Conservation (phyloP, 148 eudicot genomes). For the Spergularia marina region DNA sequence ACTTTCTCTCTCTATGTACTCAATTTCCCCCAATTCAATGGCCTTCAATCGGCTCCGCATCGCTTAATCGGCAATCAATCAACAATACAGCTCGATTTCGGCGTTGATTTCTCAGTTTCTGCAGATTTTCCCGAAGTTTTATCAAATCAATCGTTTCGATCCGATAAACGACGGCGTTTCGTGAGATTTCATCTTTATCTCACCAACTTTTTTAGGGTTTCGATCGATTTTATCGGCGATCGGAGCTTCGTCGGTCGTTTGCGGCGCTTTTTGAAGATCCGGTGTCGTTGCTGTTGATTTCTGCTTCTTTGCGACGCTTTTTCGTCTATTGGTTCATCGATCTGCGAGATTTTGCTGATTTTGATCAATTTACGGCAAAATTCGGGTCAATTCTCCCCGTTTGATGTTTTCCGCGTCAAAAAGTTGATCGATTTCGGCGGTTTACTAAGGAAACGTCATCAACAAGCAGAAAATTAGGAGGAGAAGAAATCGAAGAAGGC, state of each 20-base stretch:
- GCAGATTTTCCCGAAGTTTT: background rate
- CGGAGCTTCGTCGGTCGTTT: slow-evolving; percentile 10
- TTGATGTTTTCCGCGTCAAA: background rate
- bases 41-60: background rate
- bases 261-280: slow-evolving; percentile 11
- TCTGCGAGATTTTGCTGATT: slow-evolving; percentile 10
- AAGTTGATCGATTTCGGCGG: background rate
- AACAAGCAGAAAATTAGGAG: background rate
- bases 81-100: background rate
- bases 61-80: background rate
- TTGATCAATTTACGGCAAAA: background rate
- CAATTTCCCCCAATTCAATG: background rate
- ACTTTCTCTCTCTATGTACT: background rate
- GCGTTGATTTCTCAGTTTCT: background rate
- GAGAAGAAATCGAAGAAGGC: slow-evolving; percentile 18
- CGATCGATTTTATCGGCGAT: background rate
- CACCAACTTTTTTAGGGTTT: background rate
- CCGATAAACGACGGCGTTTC: too few species aligned
- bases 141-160: background rate
- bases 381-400: background rate
- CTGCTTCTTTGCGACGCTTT: background rate
- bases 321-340: slow-evolving; percentile 5
- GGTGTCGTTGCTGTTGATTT: slow-evolving; percentile 2
- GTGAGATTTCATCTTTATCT: background rate
- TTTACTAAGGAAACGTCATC: background rate